Evolutionary conservation across 768 basidiomycete genomes (phyloP), one percentile per base, ranked within the genome.

Genomic region (Lentinula lateritia): DNA sequence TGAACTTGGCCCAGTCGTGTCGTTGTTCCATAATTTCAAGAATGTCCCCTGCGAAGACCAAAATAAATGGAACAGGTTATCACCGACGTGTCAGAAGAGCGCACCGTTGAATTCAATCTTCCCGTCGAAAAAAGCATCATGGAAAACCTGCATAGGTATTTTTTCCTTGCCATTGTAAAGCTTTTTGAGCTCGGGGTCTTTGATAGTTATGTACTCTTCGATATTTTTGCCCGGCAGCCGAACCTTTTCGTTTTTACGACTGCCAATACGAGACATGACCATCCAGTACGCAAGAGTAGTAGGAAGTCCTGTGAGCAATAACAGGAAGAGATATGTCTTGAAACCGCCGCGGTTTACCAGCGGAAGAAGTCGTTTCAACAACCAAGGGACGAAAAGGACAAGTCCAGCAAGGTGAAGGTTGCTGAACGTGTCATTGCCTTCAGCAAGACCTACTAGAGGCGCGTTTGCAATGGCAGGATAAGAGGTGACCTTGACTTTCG

Each of bases 91-190:
- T 38, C 61, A 59, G 48, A 63, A 16, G 52, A 58, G 73, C 81
- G 43, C 48, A 91, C 96, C 95, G 55, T 98, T 99, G 73, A 99
- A 91, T 60, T 98, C 95, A 63, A 95, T 85, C 77, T 98, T 98
- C 53, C 89, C 89, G 54, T 95, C 94, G 72, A 99, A 98, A 77
- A 90, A 98, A 64, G 93, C 92, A 79, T 99, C 97, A 71, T 98
- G 89, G 81, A 97, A 96, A 66, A 91, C 76, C 76, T 99, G 96
- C 89, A 97, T 95, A 56, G 95, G 95, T 61, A 99, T 98, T 76
- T 97, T 98, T 67, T 87, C 84, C 75, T 88, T 91, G 65, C 87
- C 89, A 36, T 84, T 75, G 77, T 95, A 98, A 62, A 85, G 79
- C 35, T 81, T 79, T 78, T 86, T 91, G 71, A 98, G 82, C 62